Percentiles rank a stretch among this genome's conserved stretches.
Conservation (phyloP, 768 basidiomycete species). For the Phlebiopsis gigantea region DNA sequence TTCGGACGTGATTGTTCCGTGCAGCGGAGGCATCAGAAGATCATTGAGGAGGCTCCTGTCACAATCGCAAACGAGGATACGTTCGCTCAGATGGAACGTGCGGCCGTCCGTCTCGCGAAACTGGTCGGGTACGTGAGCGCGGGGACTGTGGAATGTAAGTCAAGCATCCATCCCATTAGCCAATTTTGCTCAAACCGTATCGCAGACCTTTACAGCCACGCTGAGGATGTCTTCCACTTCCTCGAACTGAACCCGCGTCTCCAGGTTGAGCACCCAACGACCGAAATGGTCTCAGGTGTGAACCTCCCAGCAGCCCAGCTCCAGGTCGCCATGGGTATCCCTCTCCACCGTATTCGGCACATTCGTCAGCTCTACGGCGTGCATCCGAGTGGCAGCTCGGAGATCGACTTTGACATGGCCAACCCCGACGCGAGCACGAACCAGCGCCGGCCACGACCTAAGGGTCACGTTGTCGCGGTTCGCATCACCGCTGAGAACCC, state of each 20-base stretch:
- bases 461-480: conserved; percentile 98
- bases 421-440: conserved; percentile 82
- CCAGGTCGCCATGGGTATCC: conserved; percentile 97
- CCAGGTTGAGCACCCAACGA: conserved; percentile 99
- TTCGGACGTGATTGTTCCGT: conserved; percentile 99
- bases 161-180: not conserved
- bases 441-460: conserved; percentile 93
- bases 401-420: conserved; percentile 95
- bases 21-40: conserved; percentile 98
- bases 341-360: conserved; percentile 90
- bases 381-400: conserved; percentile 79
- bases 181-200: conserved; percentile 4
- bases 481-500: conserved; percentile 99
- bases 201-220: conserved; percentile 88
- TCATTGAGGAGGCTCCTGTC: conserved; percentile 98
- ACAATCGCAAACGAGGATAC: conserved; percentile 91
- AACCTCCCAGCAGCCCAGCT: conserved; percentile 97
- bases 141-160: conserved; percentile 93
- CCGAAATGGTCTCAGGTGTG: conserved; percentile 99
- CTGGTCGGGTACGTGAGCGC: conserved; percentile 98
- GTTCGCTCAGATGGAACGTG: conserved; percentile 97
- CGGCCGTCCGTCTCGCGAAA: conserved; percentile 98
- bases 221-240: conserved; percentile 94
- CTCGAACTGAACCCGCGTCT: conserved; percentile 98
- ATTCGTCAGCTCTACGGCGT: conserved; percentile 96